These are phyloP conservation scores for Yarrowia yakushimensis DNA, from an alignment of 805 yeast genomes.

Conservation along the genomic window DNA sequence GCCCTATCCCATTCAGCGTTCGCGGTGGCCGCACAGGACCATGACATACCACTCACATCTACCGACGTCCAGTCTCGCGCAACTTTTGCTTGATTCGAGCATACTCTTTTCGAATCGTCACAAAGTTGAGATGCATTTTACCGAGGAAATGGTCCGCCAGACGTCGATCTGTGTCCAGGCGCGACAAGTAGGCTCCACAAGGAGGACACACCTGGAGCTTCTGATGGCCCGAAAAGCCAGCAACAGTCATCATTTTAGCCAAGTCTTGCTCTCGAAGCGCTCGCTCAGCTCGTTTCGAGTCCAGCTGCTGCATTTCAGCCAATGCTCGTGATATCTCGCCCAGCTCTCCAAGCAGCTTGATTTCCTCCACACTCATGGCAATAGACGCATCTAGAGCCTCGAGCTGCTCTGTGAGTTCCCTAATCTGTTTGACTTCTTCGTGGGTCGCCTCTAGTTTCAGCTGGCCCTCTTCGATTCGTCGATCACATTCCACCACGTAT, in stretches of 20 bases:
- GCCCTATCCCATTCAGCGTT: no score
- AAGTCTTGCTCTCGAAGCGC: slow-evolving; percentile 54
- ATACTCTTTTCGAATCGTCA: slow-evolving; percentile 53
- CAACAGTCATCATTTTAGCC: slow-evolving; percentile 50
- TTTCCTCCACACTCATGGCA: slow-evolving; percentile 64
- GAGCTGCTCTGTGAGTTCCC: slow-evolving; percentile 31
- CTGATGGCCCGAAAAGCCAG: slow-evolving; percentile 84
- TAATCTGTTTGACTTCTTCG: slow-evolving; percentile 58
- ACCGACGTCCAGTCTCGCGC: not conserved
- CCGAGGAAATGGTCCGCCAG: slow-evolving; percentile 89
- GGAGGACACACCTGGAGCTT: slow-evolving; percentile 84
- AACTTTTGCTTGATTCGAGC: slow-evolving; percentile 28
- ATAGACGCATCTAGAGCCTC: slow-evolving; percentile 54
- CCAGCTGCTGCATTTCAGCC: slow-evolving; percentile 42
- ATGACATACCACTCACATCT: not conserved
- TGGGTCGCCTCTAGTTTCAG: slow-evolving; percentile 66
- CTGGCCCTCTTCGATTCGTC: slow-evolving; percentile 59
- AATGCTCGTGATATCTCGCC: slow-evolving; percentile 52
- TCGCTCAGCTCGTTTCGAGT: slow-evolving; percentile 46
- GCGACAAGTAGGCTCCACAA: slow-evolving; percentile 84
- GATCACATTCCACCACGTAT: slow-evolving; percentile 64
- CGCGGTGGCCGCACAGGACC: no score
- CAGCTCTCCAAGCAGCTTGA: slow-evolving; percentile 49
- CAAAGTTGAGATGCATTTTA: slow-evolving; percentile 79
- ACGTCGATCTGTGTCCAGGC: slow-evolving; percentile 82